Percentiles rank a stretch among this genome's conserved stretches.
phyloP scores from a whole-genome alignment of 176 grass and related monocot genomes.

The Musa acuminata region DNA sequence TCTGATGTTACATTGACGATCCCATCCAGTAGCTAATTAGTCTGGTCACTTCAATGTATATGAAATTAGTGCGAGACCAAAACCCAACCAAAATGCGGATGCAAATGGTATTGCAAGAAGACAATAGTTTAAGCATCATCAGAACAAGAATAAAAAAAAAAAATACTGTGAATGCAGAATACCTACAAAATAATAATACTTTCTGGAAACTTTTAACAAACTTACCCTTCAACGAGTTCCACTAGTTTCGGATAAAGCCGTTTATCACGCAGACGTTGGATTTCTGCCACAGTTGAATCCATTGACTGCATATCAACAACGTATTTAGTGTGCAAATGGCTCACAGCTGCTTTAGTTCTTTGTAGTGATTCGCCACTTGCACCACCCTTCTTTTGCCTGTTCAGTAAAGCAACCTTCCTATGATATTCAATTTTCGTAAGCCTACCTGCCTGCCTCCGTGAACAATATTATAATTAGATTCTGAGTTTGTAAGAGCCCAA shows the following conservation, averaged over 20 bases:
- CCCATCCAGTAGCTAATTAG: no score
- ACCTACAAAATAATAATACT: not conserved
- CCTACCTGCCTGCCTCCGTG: conserved; percentile 56
- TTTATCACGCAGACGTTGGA: conserved; percentile 82
- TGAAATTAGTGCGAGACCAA: no score
- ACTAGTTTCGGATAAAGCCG: conserved; percentile 71
- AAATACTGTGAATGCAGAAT: not conserved
- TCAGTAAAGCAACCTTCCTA: conserved; percentile 83
- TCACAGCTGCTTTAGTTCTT: conserved; percentile 96
- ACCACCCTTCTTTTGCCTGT: conserved; percentile 84
- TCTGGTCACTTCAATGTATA: no score
- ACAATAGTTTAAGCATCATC: no score
- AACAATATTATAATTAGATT: conserved; percentile 6
- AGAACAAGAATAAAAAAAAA: no score
- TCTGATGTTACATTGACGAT: no score
- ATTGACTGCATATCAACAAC: conserved; percentile 99
- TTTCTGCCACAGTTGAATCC: conserved; percentile 96
- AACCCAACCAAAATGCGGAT: no score
- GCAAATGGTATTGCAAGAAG: no score
- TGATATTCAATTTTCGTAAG: conserved; percentile 99
- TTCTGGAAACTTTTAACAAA: not conserved
- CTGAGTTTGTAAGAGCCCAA: not conserved
- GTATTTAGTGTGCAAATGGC: conserved; percentile 87
- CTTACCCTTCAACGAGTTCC: conserved; percentile 71
- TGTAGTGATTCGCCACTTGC: conserved; percentile 63